Evolutionary conservation across 2,329 filamentous ascomycete species (phyloP).

Genomic region (Cladosporium austrohemisphaericum): DNA sequence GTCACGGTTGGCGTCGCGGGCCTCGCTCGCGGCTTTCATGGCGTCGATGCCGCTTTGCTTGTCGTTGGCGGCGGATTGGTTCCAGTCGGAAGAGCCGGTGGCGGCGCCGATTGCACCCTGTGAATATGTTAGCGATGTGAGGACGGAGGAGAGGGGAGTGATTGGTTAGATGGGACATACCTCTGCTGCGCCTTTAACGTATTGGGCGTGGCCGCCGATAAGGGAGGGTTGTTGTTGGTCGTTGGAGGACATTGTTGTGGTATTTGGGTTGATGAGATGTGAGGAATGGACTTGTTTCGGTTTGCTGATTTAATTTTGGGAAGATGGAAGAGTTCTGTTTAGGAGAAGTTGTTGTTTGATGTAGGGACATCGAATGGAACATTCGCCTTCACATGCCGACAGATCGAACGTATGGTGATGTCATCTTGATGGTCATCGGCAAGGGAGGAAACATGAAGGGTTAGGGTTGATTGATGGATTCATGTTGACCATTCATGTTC

Average conservation of each 20-base stretch:
- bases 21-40: slow-evolving; percentile 59
- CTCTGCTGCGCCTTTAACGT: slow-evolving; percentile 65
- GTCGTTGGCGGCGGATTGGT: slow-evolving; percentile 59
- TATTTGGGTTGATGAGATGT: no score
- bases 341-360: background rate
- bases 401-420: slow-evolving; percentile 7
- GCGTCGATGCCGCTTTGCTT: slow-evolving; percentile 59
- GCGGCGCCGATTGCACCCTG: slow-evolving; percentile 59
- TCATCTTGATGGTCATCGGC: background rate
- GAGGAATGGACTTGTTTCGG: background rate
- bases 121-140: background rate
- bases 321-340: no score
- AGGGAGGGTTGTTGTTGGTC: slow-evolving; percentile 50
- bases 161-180: slow-evolving; percentile 40
- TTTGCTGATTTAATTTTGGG: no score
- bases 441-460: background rate
- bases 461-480: no score
- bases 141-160: background rate
- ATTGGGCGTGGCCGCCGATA: slow-evolving; percentile 61
- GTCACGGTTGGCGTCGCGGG: slow-evolving; percentile 50
- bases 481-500: no score
- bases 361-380: background rate
- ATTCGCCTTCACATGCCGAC: slow-evolving; percentile 7
- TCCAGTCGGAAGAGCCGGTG: slow-evolving; percentile 62
- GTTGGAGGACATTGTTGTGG: slow-evolving; percentile 21